Percentiles rank a stretch among this genome's conserved stretches.
These are phyloP conservation scores for Blechomonas ayalai DNA, from an alignment of 208 protist species.

Conservation along the genomic window DNA sequence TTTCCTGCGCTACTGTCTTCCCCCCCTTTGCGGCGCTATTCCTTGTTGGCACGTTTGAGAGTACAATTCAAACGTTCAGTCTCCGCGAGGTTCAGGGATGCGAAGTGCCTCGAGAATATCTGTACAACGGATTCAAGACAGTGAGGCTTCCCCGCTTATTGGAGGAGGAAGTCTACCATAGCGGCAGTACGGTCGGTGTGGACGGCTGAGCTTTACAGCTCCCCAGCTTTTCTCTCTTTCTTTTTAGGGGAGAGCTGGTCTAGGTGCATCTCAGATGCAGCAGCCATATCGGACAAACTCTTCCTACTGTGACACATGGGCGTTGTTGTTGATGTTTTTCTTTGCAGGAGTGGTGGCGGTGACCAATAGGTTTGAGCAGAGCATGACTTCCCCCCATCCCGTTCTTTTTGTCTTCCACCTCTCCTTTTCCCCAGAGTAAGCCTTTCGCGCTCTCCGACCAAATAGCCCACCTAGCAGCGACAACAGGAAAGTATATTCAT, in stretches of 20 bases:
- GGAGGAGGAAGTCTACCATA: constrained; percentile 18
- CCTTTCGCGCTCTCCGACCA: no score
- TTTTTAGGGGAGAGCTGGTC: neutral
- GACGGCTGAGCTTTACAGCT: neutral
- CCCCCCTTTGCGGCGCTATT: constrained; percentile 57
- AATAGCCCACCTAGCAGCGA: no score
- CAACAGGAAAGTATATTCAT: no score
- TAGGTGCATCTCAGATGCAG: neutral
- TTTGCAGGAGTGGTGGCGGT: no score
- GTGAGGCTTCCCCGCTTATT: constrained; percentile 31
- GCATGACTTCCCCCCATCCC: no score
- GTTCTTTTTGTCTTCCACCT: no score
- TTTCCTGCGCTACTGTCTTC: constrained; percentile 50
- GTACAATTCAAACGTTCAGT: constrained; percentile 50
- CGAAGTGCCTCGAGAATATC: constrained; percentile 45
- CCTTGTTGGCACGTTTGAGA: constrained; percentile 65
- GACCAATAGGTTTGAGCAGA: no score
- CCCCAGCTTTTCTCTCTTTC: constrained; percentile 2
- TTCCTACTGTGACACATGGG: no score
- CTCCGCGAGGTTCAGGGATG: constrained; percentile 64
- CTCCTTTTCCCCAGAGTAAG: no score
- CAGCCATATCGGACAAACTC: no score
- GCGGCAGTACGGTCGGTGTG: neutral
- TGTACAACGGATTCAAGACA: constrained; percentile 78
- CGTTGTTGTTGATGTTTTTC: no score